Evolutionary conservation across 129 eudicot species (phyloP), one percentile per base, ranked within the genome.

Genomic region (Dittrichia graveolens): DNA sequence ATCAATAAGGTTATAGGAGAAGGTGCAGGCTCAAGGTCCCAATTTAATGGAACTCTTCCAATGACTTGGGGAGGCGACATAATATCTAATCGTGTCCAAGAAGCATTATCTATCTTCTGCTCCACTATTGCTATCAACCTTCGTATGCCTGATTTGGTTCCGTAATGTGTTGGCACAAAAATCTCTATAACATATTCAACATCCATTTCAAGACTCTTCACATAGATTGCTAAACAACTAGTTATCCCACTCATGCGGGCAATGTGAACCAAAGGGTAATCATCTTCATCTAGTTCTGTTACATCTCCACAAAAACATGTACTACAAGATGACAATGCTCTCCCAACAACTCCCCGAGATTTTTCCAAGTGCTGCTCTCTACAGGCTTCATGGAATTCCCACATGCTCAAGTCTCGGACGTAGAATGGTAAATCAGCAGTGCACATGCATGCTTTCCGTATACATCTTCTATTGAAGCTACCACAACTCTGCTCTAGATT

Each of bases 341-440:
- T 47, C 24, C 73, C 73, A 34, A 67, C 60, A 50, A 67, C 42
- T 48, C 73, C 73, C 31, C 14, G 46, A 11, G 34, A 12, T 49
- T 48, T 67, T 0, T 34, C 46, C 19, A 67, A 7, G 31, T 67
- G 73, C 13, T 3, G 8, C 59, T 48, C 46, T 67, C 34, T 67
- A 7, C 73, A 67, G 11, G 73, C 73, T 48, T 31, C 11, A 65
- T 34, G 71, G 42, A 65, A 65, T 4, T 35, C 73, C 73, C 73
- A 67, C 46, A 6, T 47, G 58, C 43, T 48, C 3, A 67, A 49
- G 45, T 67, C 60, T 37, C 60, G 46, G 34, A 48, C 8, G 10
- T 67, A 67, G 40, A 48, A 67, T 35, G 73, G 73, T 48, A 67
- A 40, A 47, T 7, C 73, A 5, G 58, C 14, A 24, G 73, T 65